phyloP scores from a whole-genome alignment of 345 rosid genomes.

The Gossypium australe region DNA sequence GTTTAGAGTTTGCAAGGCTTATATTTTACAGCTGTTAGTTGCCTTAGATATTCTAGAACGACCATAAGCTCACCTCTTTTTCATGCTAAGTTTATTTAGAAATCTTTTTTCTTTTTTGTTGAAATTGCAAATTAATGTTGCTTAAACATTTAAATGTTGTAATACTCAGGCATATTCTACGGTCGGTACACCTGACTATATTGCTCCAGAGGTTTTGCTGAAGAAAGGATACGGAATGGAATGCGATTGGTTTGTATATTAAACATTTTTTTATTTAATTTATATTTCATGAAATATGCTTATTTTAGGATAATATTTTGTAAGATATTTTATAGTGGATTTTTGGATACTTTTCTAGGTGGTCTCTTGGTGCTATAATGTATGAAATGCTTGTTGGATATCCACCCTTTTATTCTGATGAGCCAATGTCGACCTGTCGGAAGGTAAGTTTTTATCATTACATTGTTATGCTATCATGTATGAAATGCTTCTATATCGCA shows the following conservation, averaged over 20 bases:
- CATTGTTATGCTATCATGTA: background rate
- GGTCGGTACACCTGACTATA: slow-evolving; percentile 97
- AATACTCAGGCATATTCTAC: slow-evolving; percentile 84
- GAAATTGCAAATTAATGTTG: slow-evolving; percentile 11
- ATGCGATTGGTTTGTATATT: slow-evolving; percentile 82
- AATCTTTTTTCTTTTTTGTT: background rate
- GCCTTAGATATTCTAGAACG: background rate
- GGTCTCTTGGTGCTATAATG: slow-evolving; percentile 99
- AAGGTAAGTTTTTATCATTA: slow-evolving; percentile 44
- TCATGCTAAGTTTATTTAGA: slow-evolving; percentile 6
- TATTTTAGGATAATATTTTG: background rate
- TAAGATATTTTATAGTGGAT: background rate
- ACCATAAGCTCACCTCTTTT: background rate
- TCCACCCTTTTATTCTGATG: slow-evolving; percentile 99
- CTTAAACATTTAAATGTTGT: slow-evolving; percentile 8
- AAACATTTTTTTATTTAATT: background rate
- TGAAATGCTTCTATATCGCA: background rate
- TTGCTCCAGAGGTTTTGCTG: slow-evolving; percentile 91
- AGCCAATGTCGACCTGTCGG: slow-evolving; percentile 97
- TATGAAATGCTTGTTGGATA: slow-evolving; percentile 99
- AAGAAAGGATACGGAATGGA: slow-evolving; percentile 99
- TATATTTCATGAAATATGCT: slow-evolving; percentile 1
- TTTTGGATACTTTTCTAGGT: slow-evolving; percentile 45
- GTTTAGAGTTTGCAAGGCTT: background rate
- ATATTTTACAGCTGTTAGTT: slow-evolving; percentile 2